Base-by-base conservation (phyloP, 148 eudicot species). In the Rhododendron ovatum region DNA sequence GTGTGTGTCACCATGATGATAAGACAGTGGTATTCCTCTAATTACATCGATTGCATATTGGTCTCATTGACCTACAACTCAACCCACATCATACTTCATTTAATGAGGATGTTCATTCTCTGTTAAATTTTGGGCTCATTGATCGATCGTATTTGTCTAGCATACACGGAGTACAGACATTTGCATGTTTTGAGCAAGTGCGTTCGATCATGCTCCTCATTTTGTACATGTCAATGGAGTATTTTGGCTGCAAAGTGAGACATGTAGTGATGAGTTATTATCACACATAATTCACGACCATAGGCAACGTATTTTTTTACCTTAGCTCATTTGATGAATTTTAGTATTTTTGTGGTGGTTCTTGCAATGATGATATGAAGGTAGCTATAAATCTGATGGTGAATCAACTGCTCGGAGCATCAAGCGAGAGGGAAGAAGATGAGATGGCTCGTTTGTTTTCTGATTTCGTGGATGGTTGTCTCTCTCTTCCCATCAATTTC, bases 341-440 rank as follows among this genome's bases (percentile, higher is more conserved):
- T 67, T 67, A 67, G 17, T 26, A 9, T 67, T 67, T 28, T 63
- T 63, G 8, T 8, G 69, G 69, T 71, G 39, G 20, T 71, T 74
- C 20, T 33, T 74, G 78, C 22, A 17, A 74, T 74, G 45, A 74
- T 74, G 77, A 71, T 71, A 0, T 85, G 50, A 24, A 92, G 93
- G 81, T 90, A 51, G 94, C 94, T 7, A 92, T 92, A 55, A 91
- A 88, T 86, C 85, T 92, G 86, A 92, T 92, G 94, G 94, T 91
- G 50, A 91, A 92, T 88, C 94, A 92, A 87, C 87, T 92, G 28
- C 87, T 92, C 20, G 94, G 94, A 82, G 87, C 84, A 18, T 89
- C 90, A 7, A 91, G 87, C 50, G 92, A 92, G 61, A 73, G 84
- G 13, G 91, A 92, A 83, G 92, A 91, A 77, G 82, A 90, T 80